Evolutionary conservation across 345 rosid genomes (phyloP).

Genomic region (Triadica sebifera): DNA sequence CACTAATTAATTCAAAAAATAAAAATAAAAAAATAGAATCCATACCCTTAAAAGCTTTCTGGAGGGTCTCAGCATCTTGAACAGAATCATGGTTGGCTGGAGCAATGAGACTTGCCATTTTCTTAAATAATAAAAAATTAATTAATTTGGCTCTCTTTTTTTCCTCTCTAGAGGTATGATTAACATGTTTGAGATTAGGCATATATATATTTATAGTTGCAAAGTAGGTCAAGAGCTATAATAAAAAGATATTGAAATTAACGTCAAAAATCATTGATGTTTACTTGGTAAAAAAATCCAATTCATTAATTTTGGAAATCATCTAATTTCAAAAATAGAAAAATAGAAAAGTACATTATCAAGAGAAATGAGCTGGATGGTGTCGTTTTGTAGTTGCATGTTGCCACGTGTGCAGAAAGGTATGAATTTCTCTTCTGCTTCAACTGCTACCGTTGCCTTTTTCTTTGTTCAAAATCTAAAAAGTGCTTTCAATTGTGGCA

Average conservation of each 20-base stretch:
- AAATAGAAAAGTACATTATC: not conserved
- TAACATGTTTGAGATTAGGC: not conserved
- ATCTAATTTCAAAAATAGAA: not conserved
- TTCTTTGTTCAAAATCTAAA: too few relatives aligned
- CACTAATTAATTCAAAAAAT: too few relatives aligned
- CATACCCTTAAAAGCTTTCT: not conserved
- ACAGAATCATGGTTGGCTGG: not conserved
- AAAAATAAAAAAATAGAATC: too few relatives aligned
- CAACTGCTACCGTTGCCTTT: too few relatives aligned
- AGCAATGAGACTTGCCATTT: not conserved
- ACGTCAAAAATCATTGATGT: not conserved
- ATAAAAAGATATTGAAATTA: not conserved
- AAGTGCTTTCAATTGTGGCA: too few relatives aligned
- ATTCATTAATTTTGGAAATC: not conserved
- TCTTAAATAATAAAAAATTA: too few relatives aligned
- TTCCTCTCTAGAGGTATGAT: not conserved
- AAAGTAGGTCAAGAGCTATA: not conserved
- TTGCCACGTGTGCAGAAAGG: not conserved
- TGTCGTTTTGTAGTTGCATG: not conserved
- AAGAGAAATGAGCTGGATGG: not conserved
- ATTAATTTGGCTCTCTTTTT: not conserved
- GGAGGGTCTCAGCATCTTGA: constrained; percentile 4
- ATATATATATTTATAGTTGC: not conserved
- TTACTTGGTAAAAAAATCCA: not conserved
- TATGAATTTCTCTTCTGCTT: not conserved